Base-by-base conservation (phyloP, 2,329 filamentous ascomycete species). In the Madurella mycetomatis region DNA sequence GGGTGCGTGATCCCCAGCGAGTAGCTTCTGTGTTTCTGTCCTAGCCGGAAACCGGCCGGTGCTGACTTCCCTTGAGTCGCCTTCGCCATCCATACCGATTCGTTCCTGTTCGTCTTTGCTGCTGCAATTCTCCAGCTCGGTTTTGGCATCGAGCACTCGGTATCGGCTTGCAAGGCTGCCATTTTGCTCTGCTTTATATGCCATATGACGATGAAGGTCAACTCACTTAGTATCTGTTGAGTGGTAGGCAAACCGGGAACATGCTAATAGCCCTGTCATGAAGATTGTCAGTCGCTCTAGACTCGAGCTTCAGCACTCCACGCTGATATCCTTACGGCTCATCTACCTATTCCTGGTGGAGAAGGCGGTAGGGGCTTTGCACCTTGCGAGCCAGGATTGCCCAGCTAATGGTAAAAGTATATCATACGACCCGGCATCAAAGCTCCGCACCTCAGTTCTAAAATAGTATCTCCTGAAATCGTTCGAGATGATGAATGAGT, bases 331-430 rank as follows among this genome's bases (percentile, higher is more conserved):
- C n/a, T 11, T 30, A 41, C 56, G 78, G 70, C 68, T 85, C 18
- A 81, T 85, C n/a, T 86, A 86, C 62, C 72, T 82, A 25, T 86
- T 86, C 63, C 70, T 86, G 2, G 82, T 84, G 1, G 84, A 86
- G 65, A 83, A 83, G 67, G 82, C 79, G 42, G 81, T 82, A 68
- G 65, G 76, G 69, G 1, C 2, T 16, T 30, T 9, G 42, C 17
- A 11, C 44, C 7, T 39, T 13, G 12, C 17, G 4, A 16, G 4
- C 13, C 13, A 13, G 9, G 4, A 16, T 17, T 13, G 32, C 44
- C 56, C 30, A 49, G 48, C 58, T 63, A 13, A 62, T 55, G 50
- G 32, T 19, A 12, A 11, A 8, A 82, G 77, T 79, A 82, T 60
- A 82, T 85, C 46, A 80, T 86, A 49, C 76, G 80, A 47, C 76